Percentiles rank a stretch among this genome's conserved stretches.
phyloP scores from a whole-genome alignment of 306 rosid species.

The Dalbergia cochinchinensis region DNA sequence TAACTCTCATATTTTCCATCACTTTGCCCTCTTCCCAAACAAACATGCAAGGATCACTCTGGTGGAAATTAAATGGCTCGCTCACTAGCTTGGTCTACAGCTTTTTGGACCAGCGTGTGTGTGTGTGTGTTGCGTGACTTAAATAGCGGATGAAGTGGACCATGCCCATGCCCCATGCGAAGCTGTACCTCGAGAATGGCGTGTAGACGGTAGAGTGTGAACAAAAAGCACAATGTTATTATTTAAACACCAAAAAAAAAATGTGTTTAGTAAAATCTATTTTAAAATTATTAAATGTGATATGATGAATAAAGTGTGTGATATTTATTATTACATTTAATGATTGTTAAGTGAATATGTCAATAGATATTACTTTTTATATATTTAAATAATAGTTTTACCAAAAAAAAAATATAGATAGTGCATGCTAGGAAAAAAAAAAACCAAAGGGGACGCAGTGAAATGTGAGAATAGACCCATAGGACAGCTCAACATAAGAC shows the following conservation, averaged over 20 bases:
- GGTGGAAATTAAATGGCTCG: neutral
- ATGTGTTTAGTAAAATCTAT: too few species aligned
- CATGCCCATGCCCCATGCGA: neutral
- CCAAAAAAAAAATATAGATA: too few species aligned
- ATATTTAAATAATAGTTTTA: too few species aligned
- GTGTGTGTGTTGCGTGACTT: neutral
- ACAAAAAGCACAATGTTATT: too few species aligned
- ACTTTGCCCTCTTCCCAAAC: slow-evolving; percentile 20
- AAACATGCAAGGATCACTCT: neutral
- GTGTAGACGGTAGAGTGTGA: neutral
- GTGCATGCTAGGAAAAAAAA: too few species aligned
- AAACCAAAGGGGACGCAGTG: neutral
- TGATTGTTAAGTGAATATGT: too few species aligned
- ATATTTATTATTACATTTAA: too few species aligned
- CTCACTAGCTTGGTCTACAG: neutral
- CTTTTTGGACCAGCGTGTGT: neutral
- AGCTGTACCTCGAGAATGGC: slow-evolving; percentile 2
- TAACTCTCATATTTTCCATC: slow-evolving; percentile 36
- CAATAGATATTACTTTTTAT: too few species aligned
- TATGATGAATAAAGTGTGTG: too few species aligned
- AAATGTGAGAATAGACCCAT: neutral
- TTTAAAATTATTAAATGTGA: too few species aligned
- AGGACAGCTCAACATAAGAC: slow-evolving; percentile 15
- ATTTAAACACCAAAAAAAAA: too few species aligned
- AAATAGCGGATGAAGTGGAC: neutral